Percentiles rank a stretch among this genome's conserved stretches.
Conservation (phyloP, 2,329 filamentous ascomycete genomes). For the Ophiosphaerella herpotricha region DNA sequence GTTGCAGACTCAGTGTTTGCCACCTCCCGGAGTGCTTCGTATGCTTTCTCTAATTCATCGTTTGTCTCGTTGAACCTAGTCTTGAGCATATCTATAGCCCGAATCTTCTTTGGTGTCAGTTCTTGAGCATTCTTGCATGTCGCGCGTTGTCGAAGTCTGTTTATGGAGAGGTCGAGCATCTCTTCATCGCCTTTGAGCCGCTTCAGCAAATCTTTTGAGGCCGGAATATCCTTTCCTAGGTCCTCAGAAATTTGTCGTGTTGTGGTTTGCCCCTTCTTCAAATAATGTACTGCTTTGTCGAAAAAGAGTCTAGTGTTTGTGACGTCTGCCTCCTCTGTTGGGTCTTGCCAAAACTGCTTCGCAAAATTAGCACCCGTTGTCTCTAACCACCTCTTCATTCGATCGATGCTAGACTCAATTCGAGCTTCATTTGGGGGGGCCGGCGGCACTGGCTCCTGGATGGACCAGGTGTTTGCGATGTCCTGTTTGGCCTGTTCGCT, state of each 20-base stretch:
- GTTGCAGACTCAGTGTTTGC: conserved; percentile 6
- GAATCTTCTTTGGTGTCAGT: conserved; percentile 12
- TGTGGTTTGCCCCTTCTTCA: conserved; percentile 27
- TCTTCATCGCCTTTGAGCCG: conserved; percentile 33
- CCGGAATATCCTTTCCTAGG: conserved; percentile 32
- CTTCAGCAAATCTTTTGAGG: conserved; percentile 27
- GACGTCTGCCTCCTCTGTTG: conserved; percentile 30
- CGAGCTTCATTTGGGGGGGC: conserved; percentile 1
- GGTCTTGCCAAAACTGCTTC: conserved; percentile 40
- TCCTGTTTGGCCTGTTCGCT: neutral
- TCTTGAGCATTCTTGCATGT: conserved; percentile 5
- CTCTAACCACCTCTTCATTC: conserved; percentile 37
- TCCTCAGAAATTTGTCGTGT: conserved; percentile 31
- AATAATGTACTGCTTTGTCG: conserved; percentile 19
- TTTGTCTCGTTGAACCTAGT: conserved; percentile 23
- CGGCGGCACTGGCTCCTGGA: neutral
- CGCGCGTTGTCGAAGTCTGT: conserved; percentile 12
- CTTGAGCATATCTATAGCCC: conserved; percentile 14
- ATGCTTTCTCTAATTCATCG: conserved; percentile 22
- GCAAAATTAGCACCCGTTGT: conserved; percentile 28
- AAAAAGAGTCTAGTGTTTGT: conserved; percentile 25
- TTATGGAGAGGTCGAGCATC: conserved; percentile 17
- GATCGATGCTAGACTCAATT: conserved; percentile 32
- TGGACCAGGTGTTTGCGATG: neutral
- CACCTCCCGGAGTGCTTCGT: conserved; percentile 14